Base-by-base conservation (phyloP, 2,329 filamentous ascomycete genomes). In the Paecilomyces fulvus region DNA sequence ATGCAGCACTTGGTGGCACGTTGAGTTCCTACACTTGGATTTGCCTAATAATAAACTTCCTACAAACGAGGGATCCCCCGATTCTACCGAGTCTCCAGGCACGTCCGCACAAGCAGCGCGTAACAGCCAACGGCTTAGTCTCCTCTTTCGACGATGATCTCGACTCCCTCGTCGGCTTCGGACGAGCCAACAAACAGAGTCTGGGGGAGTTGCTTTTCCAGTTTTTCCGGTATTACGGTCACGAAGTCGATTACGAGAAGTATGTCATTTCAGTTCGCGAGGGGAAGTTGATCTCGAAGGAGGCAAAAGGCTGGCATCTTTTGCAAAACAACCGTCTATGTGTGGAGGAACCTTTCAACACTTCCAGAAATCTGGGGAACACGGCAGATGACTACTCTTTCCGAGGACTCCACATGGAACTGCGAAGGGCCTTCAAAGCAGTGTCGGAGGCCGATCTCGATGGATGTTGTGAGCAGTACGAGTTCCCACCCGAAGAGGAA, bases 1-100 rank as follows among this genome's bases (percentile, higher is more conserved):
- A 28, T 49, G 31, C 69, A 95, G 94, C 89, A 57, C 90, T 91
- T 69, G 92, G 94, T 60, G 92, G 90, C 56, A 99, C 94, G 6
- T 80, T 99, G 58, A 97, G 92, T 73, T 99, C 94, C 17, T 99
- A 99, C 70, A 96, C 94, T 21, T 99, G 94, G 94, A 97, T 97
- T 70, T 99, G 94, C 73, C 84, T 99, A 80, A 95, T 97, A 63
- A 88, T 99, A 69, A 95, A 91, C 64, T 99, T 97, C 68, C 81
- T 99, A 25, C 94, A 99, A 74, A 88, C 90, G 53, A 85, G 91
- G 65, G 81, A 87, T 58, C 89, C 90, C 14, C 89, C 92, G 0
- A 83, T 99, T 55, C 75, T 99, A 21, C 94, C 94, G 3, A 85
- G 89, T 14, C 79, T 99, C 31, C 94, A 97, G 69, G 86, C 91